phyloP scores from a whole-genome alignment of 441 rosid species.

The Adansonia gregorii region DNA sequence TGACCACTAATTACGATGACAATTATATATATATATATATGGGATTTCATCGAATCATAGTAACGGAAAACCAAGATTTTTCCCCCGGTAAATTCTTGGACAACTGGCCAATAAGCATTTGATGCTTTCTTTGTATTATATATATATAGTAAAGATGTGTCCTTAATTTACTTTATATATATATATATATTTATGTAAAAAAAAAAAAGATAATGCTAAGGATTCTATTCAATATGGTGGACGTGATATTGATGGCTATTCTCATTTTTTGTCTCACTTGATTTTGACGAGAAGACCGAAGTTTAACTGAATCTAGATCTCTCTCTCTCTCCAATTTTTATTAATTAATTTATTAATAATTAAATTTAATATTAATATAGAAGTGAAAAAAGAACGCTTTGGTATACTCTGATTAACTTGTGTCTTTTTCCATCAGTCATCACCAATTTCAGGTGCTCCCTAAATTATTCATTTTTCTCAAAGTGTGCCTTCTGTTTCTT shows the following conservation, averaged over 20 bases:
- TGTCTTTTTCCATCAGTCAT: constrained; percentile 25
- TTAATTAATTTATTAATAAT: background rate
- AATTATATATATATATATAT: background rate
- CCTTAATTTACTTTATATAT: background rate
- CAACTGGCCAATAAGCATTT: background rate
- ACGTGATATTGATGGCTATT: constrained; percentile 19
- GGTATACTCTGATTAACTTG: constrained; percentile 13
- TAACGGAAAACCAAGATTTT: constrained; percentile 23
- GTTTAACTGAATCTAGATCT: constrained; percentile 23
- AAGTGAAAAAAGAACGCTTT: constrained; percentile 6
- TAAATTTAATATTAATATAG: background rate
- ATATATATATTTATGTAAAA: background rate
- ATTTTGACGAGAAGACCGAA: constrained; percentile 27
- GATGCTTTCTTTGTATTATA: background rate
- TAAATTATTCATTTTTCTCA: constrained; percentile 26
- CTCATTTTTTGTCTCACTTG: constrained; percentile 30
- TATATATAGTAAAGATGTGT: background rate
- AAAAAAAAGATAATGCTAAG: background rate
- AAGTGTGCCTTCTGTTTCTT: background rate
- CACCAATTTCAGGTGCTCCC: constrained; percentile 17
- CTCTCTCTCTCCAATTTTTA: background rate
- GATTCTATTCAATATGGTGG: constrained; percentile 20
- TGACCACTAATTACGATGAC: no score
- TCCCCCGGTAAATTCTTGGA: background rate
- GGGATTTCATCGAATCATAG: constrained; percentile 33